These are phyloP conservation scores for Suillus lakei DNA, from an alignment of 768 basidiomycete species.

Conservation along the genomic window DNA sequence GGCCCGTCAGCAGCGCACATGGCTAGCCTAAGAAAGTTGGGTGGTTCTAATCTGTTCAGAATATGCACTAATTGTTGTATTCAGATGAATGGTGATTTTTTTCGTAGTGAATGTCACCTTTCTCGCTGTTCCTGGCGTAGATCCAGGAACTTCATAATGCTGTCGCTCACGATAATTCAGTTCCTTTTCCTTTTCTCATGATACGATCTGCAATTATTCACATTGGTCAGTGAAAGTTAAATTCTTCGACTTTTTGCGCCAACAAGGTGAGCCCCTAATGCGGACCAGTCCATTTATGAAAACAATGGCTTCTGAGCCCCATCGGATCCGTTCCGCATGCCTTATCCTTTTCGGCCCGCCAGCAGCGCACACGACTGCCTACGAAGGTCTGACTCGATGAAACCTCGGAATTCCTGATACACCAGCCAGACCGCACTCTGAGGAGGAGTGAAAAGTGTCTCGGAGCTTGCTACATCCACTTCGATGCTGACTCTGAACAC, in stretches of 20 bases:
- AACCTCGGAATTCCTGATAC: neutral
- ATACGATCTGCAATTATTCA: neutral
- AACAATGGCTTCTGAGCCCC: neutral
- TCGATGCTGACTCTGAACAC: neutral
- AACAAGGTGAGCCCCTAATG: neutral
- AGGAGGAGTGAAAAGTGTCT: neutral
- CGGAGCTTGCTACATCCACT: neutral
- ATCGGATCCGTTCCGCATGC: neutral
- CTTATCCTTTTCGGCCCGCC: neutral
- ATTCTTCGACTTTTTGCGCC: neutral
- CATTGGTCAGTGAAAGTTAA: neutral
- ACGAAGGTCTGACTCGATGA: neutral
- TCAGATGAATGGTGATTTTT: neutral
- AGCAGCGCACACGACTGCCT: neutral
- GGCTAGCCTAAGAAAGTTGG: neutral
- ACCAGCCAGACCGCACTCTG: neutral
- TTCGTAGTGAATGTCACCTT: neutral
- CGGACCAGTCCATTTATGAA: neutral
- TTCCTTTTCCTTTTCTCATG: neutral
- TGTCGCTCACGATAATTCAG: neutral
- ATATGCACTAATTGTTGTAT: neutral
- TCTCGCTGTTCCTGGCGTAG: neutral
- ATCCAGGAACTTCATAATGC: neutral
- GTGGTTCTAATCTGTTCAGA: neutral
- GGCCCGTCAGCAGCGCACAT: neutral